Base-by-base conservation (phyloP, 371 early-diverging fungal genomes). In the Smittium mucronatum region DNA sequence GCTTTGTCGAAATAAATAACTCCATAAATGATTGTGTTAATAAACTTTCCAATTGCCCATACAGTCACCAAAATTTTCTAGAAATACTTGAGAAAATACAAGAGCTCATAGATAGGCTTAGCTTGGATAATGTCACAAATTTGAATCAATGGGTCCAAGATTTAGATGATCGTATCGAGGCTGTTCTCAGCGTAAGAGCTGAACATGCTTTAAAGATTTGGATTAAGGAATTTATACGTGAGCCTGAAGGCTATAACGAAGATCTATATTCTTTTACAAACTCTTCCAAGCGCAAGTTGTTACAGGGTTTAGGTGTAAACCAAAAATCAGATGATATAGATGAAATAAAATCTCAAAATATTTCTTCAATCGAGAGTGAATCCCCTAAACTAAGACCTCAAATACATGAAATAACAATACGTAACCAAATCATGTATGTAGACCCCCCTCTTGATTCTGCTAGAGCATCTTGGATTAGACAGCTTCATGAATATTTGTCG, bases 401-500 rank as follows among this genome's bases (percentile, higher is more conserved):
- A 21, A 81, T 92, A 0, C 93, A 93, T 69, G 92, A 92, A 78
- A 81, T 95, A 63, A 85, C 89, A 58, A 87, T 98, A 74, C 85
- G 86, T 70, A 93, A 97, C 81, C 98, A 97, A 79, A 85, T 91
- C 73, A 93, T 98, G 92, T 93, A 88, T 72, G 81, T 98, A 33
- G 92, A 94, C 63, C 98, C 98, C 57, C 96, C 98, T 30, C 82
- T 98, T 30, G 97, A 97, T 77, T 86, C 90, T 68, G 96, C 97
- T 0, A 88, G 96, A 36, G 86, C 85, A 25, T 84, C 86, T 65
- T 95, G 93, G 94, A 90, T 90, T 79, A 78, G 78, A 63, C 91
- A 94, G 79, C 83, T 98, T 35, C 98, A 97, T 69, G 85, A 87
- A 2, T 98, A 97, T 93, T 83, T 98, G 47, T 87, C 90, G 0